Evolutionary conservation across 1,139 yeast species (phyloP).

Genomic region (Suhomyces panamericanus): DNA sequence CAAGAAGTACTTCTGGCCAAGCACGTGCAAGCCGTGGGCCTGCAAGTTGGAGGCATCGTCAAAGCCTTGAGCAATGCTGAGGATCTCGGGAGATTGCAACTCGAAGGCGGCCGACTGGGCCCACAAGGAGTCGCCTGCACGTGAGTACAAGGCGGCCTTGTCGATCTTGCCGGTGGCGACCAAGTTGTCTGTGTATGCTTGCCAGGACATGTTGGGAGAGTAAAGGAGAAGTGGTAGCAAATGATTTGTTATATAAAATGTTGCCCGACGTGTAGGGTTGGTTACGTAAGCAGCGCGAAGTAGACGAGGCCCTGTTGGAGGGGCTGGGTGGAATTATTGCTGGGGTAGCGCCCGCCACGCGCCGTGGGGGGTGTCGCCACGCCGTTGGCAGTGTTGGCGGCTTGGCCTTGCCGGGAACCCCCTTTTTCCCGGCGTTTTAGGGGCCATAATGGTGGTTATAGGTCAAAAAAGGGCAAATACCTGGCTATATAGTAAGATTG

Average conservation of each 20-base stretch:
- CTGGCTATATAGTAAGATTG: too few relatives aligned
- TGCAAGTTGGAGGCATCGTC: conserved; percentile 77
- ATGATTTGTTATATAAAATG: conserved; percentile 5
- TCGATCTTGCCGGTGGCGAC: conserved; percentile 84
- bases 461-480: too few relatives aligned
- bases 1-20: conserved; percentile 83
- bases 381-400: too few relatives aligned
- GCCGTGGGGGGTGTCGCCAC: too few relatives aligned
- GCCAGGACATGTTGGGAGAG: conserved; percentile 35
- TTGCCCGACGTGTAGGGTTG: conserved; percentile 3
- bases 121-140: conserved; percentile 95
- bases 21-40: conserved; percentile 81
- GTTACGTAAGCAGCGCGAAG: conserved; percentile 10
- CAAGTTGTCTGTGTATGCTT: conserved; percentile 93
- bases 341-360: too few relatives aligned
- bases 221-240: conserved; percentile 1
- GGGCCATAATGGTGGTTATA: too few relatives aligned
- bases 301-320: too few relatives aligned
- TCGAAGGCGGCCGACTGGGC: conserved; percentile 76
- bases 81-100: conserved; percentile 69
- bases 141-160: conserved; percentile 88
- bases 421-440: too few relatives aligned
- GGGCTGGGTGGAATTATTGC: not conserved
- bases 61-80: conserved; percentile 75
- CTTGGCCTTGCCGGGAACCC: too few relatives aligned